A percentile compares a stretch with the other conserved stretches of the same genome.
These are phyloP conservation scores for Wickerhamomyces xylosicus DNA, from an alignment of 805 yeast species.

Conservation along the genomic window DNA sequence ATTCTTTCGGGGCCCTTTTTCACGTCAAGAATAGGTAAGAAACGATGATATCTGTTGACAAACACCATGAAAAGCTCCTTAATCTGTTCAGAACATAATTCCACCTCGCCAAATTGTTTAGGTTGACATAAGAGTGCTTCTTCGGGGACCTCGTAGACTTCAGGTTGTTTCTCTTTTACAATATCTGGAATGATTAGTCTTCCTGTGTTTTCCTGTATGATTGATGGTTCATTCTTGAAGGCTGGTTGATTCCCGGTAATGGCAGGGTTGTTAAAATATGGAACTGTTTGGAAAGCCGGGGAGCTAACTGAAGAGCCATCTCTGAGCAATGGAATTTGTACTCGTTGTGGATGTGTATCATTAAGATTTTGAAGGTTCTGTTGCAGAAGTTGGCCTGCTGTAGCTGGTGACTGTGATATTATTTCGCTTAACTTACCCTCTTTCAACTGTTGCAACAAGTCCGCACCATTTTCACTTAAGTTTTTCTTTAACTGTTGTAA, in stretches of 20 bases:
- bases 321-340: constrained; percentile 1
- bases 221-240: constrained; percentile 1
- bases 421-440: constrained; percentile 5
- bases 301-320: not conserved
- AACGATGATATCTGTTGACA: constrained; percentile 69
- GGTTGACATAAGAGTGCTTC: constrained; percentile 44
- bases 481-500: constrained; percentile 56
- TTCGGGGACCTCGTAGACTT: constrained; percentile 17
- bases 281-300: not conserved
- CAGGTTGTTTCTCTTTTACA: not conserved
- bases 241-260: not conserved
- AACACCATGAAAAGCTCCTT: constrained; percentile 57
- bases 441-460: constrained; percentile 13
- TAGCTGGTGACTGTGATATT: constrained; percentile 9
- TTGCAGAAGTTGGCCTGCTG: constrained; percentile 5
- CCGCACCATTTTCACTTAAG: constrained; percentile 24
- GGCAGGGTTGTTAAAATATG: not conserved
- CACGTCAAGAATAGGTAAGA: constrained; percentile 81
- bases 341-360: not conserved
- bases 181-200: not conserved
- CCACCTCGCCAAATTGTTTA: constrained; percentile 61
- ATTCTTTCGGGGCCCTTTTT: constrained; percentile 72
- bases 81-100: constrained; percentile 52
- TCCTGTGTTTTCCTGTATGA: not conserved
- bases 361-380: constrained; percentile 2